Evolutionary conservation across 805 yeast genomes (phyloP).

Genomic region (Sungouiozyma ichnusensis): DNA sequence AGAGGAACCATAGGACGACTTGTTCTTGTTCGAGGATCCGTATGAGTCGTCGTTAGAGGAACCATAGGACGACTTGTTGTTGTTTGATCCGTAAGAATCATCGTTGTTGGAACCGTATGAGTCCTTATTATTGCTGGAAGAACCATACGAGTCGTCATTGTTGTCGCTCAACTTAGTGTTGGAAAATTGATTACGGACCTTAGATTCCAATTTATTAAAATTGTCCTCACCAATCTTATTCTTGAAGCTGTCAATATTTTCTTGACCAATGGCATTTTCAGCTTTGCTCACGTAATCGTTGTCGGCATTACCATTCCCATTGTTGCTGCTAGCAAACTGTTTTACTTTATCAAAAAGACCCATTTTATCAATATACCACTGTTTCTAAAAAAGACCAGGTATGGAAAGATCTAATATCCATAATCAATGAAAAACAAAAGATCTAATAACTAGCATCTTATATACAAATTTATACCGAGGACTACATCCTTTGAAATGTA

Average conservation of each 20-base stretch:
- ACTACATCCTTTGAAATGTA: no score
- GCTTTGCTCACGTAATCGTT: slow-evolving; percentile 21
- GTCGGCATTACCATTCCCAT: slow-evolving; percentile 1
- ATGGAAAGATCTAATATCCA: no score
- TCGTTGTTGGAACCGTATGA: slow-evolving; percentile 19
- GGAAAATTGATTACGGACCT: slow-evolving; percentile 22
- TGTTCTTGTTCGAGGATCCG: slow-evolving; percentile 13
- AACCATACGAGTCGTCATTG: slow-evolving; percentile 19
- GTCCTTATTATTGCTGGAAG: slow-evolving; percentile 16
- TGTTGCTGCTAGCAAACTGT: slow-evolving; percentile 23
- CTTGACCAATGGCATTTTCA: slow-evolving; percentile 25
- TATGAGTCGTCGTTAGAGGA: slow-evolving; percentile 15
- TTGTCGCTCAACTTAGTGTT: slow-evolving; percentile 21
- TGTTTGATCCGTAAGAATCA: slow-evolving; percentile 19
- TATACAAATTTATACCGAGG: no score
- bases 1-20: slow-evolving; percentile 11
- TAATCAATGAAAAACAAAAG: no score
- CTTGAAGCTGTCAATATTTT: slow-evolving; percentile 21
- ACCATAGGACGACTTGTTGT: slow-evolving; percentile 18
- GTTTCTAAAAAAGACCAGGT: no score
- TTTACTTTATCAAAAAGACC: slow-evolving; percentile 37
- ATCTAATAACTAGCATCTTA: no score
- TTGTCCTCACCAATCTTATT: slow-evolving; percentile 26
- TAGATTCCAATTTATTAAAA: slow-evolving; percentile 22
- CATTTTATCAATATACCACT: slow-evolving; percentile 17